A percentile compares a stretch with the other conserved stretches of the same genome.
These are phyloP conservation scores for Arthroderma uncinatum DNA, from an alignment of 2,329 filamentous ascomycete species.

Conservation along the genomic window DNA sequence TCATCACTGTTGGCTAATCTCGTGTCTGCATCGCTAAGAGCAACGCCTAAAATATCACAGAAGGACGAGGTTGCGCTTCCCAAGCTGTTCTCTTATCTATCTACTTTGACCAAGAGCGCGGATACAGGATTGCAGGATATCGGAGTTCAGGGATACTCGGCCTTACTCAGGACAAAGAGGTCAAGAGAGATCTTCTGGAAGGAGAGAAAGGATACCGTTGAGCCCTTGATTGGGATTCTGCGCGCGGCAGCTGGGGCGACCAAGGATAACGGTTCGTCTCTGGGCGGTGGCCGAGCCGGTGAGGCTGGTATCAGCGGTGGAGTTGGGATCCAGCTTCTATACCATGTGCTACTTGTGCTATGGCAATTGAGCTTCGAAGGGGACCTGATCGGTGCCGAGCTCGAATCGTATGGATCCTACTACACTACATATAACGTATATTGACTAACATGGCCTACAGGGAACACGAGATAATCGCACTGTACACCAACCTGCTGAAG, in stretches of 20 bases:
- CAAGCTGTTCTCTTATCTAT: constrained; percentile 74
- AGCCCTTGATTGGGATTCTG: constrained; percentile 71
- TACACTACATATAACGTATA: constrained; percentile 15
- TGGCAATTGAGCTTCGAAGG: constrained; percentile 95
- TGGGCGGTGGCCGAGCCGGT: constrained; percentile 53
- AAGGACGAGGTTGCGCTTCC: constrained; percentile 68
- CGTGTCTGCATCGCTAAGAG: constrained; percentile 52
- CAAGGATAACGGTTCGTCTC: constrained; percentile 54
- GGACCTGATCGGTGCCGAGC: constrained; percentile 57
- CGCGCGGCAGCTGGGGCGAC: constrained; percentile 60
- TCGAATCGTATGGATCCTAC: constrained; percentile 59
- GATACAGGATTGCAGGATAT: constrained; percentile 92
- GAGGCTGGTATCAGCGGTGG: constrained; percentile 57
- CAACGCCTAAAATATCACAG: constrained; percentile 47
- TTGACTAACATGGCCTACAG: constrained; percentile 37
- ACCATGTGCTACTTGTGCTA: constrained; percentile 82
- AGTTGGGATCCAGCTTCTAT: constrained; percentile 61
- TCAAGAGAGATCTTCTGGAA: constrained; percentile 82
- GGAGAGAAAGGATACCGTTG: constrained; percentile 72
- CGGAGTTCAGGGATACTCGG: constrained; percentile 81
- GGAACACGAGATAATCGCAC: constrained; percentile 80
- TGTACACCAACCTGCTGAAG: constrained; percentile 85
- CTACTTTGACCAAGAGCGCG: constrained; percentile 67
- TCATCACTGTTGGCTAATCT: constrained; percentile 76
- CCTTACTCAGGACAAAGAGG: constrained; percentile 62